Evolutionary conservation across 768 basidiomycete genomes (phyloP), one percentile per base, ranked within the genome.

Genomic region (Tulasnella sp.): DNA sequence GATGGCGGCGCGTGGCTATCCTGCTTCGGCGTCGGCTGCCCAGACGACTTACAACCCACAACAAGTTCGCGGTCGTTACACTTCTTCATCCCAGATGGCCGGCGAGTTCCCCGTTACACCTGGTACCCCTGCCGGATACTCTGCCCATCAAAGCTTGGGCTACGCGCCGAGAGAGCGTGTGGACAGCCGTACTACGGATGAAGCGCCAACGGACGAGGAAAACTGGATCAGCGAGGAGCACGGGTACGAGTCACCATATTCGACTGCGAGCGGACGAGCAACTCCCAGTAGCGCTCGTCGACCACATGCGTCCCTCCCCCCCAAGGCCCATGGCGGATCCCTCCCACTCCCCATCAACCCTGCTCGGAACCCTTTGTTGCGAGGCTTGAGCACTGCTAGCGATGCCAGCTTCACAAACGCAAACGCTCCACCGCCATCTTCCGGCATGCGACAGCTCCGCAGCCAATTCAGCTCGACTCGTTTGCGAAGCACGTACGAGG

Each of bases 401-500:
- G 74, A 75, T 54, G 22, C 36, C 25, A 36, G 52, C 64, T 36
- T 49, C 68, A 52, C 74, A 37, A 75, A 67, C 54, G 38, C 52
- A 11, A 34, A 54, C n/a, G 86, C 89, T 22, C 83, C 82, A 39
- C 83, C 82, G 64, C 81, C 82, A 37, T 79, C 74, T 25, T 64
- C 58, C 64, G 64, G 64, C 11, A 71, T 25, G 19, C 74, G 74
- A 11, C n/a, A 84, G 29, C 81, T 93, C 29, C 86, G 91, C 22
- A 91, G 87, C 77, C 91, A 94, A 80, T 89, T 90, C 77, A 93
- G 91, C 82, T 89, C 90, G 29, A 89, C 89, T 69, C 86, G 85
- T 74, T 85, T 93, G 39, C 85, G 84, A 76, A 83, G 84, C 29
- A 83, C 85, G 25, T 88, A 91, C 79, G 90, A 90, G 38, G 82